Conservation (phyloP, 2,329 filamentous ascomycete species). For the Thelonectria olida region DNA sequence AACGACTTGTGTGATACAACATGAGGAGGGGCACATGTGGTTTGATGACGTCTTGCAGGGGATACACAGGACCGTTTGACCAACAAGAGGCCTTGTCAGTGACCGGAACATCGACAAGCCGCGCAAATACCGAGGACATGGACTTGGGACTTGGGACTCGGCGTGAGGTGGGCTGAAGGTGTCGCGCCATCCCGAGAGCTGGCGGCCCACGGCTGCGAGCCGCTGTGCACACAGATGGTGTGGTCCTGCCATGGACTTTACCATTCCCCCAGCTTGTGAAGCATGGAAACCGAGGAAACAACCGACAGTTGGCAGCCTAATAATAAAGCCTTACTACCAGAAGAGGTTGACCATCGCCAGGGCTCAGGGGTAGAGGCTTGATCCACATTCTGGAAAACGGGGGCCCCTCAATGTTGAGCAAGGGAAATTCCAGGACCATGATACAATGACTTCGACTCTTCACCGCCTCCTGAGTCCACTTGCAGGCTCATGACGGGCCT, state of each 20-base stretch:
- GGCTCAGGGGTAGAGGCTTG: conserved; percentile 30
- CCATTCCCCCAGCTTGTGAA: conserved; percentile 19
- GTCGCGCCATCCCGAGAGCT: conserved; percentile 19
- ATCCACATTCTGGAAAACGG: conserved; percentile 35
- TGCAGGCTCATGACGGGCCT: conserved; percentile 22
- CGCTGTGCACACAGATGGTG: conserved; percentile 18
- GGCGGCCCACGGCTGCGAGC: conserved; percentile 14
- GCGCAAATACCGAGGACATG: conserved; percentile 42
- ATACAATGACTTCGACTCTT: conserved; percentile 30
- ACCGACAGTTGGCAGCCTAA: conserved; percentile 12
- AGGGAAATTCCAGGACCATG: conserved; percentile 34
- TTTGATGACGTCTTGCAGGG: conserved; percentile 27
- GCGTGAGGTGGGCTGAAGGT: conserved; percentile 25
- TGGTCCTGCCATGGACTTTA: conserved; percentile 11
- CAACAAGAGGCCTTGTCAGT: conserved; percentile 21
- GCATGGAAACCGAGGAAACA: conserved; percentile 18
- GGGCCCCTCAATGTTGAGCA: conserved; percentile 31
- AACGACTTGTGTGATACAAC: conserved; percentile 17
- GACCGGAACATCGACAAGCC: conserved; percentile 28
- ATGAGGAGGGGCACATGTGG: conserved; percentile 20
- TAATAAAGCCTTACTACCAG: conserved; percentile 19
- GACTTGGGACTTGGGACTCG: conserved; percentile 42
- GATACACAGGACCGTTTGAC: conserved; percentile 17
- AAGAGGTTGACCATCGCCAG: conserved; percentile 26
- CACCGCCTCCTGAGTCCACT: conserved; percentile 40